Evolutionary conservation across 352 stramenopile species (phyloP).

Genomic region (Globisporangium rhizosaccharum): DNA sequence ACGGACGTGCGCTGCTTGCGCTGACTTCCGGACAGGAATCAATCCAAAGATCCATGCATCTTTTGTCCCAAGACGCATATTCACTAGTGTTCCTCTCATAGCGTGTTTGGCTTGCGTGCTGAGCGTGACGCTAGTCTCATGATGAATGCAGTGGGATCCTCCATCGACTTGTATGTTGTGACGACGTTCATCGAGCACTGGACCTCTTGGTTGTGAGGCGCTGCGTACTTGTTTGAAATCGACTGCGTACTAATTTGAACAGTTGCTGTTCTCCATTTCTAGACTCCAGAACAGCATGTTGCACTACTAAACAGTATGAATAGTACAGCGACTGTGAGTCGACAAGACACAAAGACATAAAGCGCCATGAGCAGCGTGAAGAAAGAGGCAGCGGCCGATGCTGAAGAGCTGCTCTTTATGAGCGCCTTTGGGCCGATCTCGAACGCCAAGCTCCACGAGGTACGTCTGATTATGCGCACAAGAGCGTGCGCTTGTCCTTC

Average conservation of each 20-base stretch:
- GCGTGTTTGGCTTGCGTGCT: neutral
- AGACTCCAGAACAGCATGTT: too few relatives aligned
- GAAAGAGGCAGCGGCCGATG: constrained; percentile 22
- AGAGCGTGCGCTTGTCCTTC: neutral
- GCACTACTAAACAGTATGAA: neutral
- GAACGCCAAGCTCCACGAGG: constrained; percentile 67
- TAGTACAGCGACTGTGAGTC: neutral
- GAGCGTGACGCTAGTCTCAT: neutral
- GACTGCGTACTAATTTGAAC: too few relatives aligned
- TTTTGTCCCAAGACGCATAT: constrained; percentile 33
- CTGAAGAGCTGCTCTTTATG: constrained; percentile 28
- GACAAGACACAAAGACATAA: neutral
- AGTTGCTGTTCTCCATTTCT: too few relatives aligned
- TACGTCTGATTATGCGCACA: constrained; percentile 4
- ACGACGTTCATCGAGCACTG: too few relatives aligned
- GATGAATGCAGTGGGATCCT: too few relatives aligned
- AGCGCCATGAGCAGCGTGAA: constrained; percentile 23
- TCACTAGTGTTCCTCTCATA: neutral
- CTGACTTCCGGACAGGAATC: constrained; percentile 13
- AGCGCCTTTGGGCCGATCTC: constrained; percentile 43
- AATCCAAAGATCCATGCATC: constrained; percentile 31
- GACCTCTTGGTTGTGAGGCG: too few relatives aligned
- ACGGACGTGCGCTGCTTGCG: neutral
- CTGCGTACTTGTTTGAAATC: too few relatives aligned
- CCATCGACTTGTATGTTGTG: too few relatives aligned